Evolutionary conservation across 2,329 filamentous ascomycete genomes (phyloP).

Genomic region (Diaporthe citri): DNA sequence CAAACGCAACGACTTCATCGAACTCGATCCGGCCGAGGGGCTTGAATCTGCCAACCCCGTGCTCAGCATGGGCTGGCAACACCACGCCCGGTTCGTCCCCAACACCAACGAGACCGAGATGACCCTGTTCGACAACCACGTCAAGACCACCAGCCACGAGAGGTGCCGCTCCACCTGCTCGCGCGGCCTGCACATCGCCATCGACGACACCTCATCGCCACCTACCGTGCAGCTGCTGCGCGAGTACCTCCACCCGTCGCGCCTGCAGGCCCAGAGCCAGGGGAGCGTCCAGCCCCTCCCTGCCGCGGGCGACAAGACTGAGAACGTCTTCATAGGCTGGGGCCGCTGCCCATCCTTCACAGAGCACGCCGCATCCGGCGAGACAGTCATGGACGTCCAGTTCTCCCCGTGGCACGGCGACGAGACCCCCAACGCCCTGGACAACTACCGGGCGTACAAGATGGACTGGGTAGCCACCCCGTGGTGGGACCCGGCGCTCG

Average conservation of each 20-base stretch:
- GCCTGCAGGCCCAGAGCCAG: conserved; percentile 53
- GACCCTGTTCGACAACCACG: conserved; percentile 62
- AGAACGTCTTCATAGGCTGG: conserved; percentile 59
- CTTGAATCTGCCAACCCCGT: conserved; percentile 1
- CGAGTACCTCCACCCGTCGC: conserved; percentile 53
- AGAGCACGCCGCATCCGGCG: conserved; percentile 57
- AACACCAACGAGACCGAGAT: conserved; percentile 39
- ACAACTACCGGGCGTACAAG: conserved; percentile 47
- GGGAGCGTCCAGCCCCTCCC: conserved; percentile 54
- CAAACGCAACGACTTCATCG: conserved; percentile 57
- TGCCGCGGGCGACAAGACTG: conserved; percentile 30
- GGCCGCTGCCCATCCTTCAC: conserved; percentile 60
- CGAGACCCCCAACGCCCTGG: conserved; percentile 42
- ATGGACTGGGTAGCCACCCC: conserved; percentile 46
- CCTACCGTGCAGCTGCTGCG: conserved; percentile 58
- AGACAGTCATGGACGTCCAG: conserved; percentile 56
- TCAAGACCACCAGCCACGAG: conserved; percentile 48
- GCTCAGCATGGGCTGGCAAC: conserved; percentile 57
- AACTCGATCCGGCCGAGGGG: conserved; percentile 36
- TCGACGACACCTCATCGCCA: conserved; percentile 49
- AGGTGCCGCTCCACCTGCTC: conserved; percentile 45
- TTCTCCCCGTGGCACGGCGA: conserved; percentile 48
- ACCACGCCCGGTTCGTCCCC: conserved; percentile 59
- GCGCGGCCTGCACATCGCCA: conserved; percentile 52
- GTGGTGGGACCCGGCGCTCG: conserved; percentile 43